Conservation (phyloP, 73 alveolate species). For the Paramecium tetraurelia region DNA sequence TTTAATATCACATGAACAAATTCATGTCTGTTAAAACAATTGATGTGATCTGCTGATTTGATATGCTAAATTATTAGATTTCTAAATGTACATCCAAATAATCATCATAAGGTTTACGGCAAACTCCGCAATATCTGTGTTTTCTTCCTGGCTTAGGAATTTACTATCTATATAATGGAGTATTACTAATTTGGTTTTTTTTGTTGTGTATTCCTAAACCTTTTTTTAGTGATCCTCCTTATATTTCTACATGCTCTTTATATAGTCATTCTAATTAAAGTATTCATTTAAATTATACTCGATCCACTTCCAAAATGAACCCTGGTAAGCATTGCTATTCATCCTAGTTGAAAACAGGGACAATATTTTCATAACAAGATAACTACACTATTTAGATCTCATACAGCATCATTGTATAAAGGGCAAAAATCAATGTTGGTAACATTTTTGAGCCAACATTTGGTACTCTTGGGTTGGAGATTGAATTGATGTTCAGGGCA, state of each 20-base stretch:
- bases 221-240: conserved; percentile 42
- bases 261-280: background rate
- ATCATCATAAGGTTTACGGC: conserved; percentile 40
- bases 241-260: conserved; percentile 23
- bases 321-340: conserved; percentile 25
- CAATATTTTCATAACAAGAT: conserved; percentile 14
- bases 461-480: conserved; percentile 2
- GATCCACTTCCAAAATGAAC: conserved; percentile 25
- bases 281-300: background rate
- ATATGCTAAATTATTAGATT: conserved; percentile 21
- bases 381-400: background rate
- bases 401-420: conserved; percentile 6
- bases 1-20: background rate
- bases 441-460: conserved; percentile 15
- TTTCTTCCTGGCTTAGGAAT: conserved; percentile 45
- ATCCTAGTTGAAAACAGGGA: conserved; percentile 35
- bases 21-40: conserved; percentile 1
- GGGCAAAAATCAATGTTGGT: conserved; percentile 44
- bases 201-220: conserved; percentile 14
- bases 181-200: conserved; percentile 15
- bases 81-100: conserved; percentile 35
- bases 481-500: background rate
- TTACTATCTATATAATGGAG: background rate
- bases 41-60: conserved; percentile 30
- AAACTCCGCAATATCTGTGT: conserved; percentile 51